A percentile compares a stretch with the other conserved stretches of the same genome.
These are phyloP conservation scores for Pseudopyricularia cyperi DNA, from an alignment of 2,329 filamentous ascomycete species.

Conservation along the genomic window DNA sequence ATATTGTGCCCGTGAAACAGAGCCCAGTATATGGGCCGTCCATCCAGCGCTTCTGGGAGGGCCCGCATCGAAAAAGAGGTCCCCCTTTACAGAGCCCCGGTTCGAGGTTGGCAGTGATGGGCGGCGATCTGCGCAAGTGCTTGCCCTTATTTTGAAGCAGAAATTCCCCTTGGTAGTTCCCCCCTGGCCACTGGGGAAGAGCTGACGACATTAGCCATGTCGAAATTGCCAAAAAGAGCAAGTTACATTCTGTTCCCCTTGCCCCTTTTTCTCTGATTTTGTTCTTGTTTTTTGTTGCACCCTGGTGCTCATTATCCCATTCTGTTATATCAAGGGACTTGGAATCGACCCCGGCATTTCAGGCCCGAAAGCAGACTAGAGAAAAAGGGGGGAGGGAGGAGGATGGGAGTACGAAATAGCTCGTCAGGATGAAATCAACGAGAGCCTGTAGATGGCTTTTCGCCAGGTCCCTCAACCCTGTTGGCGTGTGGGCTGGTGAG, in stretches of 20 bases:
- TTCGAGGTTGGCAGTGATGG: not conserved
- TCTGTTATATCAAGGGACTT: no score
- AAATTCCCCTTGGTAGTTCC: not conserved
- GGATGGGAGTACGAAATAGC: conserved; percentile 2
- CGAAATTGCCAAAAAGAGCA: not conserved
- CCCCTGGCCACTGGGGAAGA: not conserved
- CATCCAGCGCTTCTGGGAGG: not conserved
- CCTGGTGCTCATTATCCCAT: no score
- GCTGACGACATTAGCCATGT: not conserved
- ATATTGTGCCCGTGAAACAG: not conserved
- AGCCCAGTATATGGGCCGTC: not conserved
- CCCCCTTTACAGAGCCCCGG: no score
- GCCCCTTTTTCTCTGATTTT: not conserved
- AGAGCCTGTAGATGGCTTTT: conserved; percentile 18
- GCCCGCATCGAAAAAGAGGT: no score
- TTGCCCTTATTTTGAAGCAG: not conserved
- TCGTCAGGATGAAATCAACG: conserved; percentile 10
- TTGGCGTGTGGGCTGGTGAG: conserved; percentile 10
- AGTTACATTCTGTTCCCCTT: not conserved
- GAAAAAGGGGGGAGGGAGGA: conserved; percentile 7
- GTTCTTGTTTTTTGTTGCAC: not conserved
- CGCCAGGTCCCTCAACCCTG: conserved; percentile 8
- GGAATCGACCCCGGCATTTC: conserved; percentile 5
- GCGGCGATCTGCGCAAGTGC: not conserved
- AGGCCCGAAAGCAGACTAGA: conserved; percentile 7